A percentile compares a stretch with the other conserved stretches of the same genome.
Evolutionary conservation across 805 yeast species (phyloP).

Genomic region (Yamadazyma sp.): DNA sequence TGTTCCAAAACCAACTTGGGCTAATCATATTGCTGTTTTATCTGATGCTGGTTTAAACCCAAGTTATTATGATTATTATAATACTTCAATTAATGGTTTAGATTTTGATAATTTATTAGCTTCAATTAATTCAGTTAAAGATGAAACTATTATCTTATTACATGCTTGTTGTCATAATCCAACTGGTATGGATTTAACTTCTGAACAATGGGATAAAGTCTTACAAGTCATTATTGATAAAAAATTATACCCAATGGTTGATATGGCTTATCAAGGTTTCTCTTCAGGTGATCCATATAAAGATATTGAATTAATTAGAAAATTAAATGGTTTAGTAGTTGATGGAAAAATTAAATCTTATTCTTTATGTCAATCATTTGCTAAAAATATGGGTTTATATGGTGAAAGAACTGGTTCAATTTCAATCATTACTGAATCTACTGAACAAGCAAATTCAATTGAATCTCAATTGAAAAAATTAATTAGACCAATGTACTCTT

Average conservation of each 20-base stretch:
- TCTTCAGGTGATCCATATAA: slow-evolving; percentile 78
- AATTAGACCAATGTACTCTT: slow-evolving; percentile 84
- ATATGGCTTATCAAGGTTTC: slow-evolving; percentile 95
- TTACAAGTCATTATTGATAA: slow-evolving; percentile 57
- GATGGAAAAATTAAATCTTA: slow-evolving; percentile 48
- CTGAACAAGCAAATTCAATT: slow-evolving; percentile 49
- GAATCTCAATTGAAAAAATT: slow-evolving; percentile 81
- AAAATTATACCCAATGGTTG: slow-evolving; percentile 75
- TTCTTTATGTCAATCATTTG: slow-evolving; percentile 50
- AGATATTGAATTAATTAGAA: slow-evolving; percentile 54
- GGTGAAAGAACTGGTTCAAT: slow-evolving; percentile 74
- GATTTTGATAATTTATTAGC: slow-evolving; percentile 61
- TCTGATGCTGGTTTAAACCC: slow-evolving; percentile 65
- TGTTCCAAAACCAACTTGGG: slow-evolving; percentile 92
- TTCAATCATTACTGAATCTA: slow-evolving; percentile 55
- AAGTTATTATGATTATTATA: slow-evolving; percentile 69
- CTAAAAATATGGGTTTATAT: slow-evolving; percentile 48
- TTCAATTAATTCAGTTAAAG: slow-evolving; percentile 53
- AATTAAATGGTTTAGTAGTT: slow-evolving; percentile 48
- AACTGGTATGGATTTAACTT: slow-evolving; percentile 88
- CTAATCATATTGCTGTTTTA: slow-evolving; percentile 84
- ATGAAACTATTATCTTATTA: slow-evolving; percentile 65
- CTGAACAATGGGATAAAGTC: slow-evolving; percentile 76
- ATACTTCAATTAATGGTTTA: slow-evolving; percentile 56
- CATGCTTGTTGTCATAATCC: slow-evolving; percentile 99